Evolutionary conservation across 2,329 filamentous ascomycete species (phyloP).

Genomic region (Colletotrichum kahawae): DNA sequence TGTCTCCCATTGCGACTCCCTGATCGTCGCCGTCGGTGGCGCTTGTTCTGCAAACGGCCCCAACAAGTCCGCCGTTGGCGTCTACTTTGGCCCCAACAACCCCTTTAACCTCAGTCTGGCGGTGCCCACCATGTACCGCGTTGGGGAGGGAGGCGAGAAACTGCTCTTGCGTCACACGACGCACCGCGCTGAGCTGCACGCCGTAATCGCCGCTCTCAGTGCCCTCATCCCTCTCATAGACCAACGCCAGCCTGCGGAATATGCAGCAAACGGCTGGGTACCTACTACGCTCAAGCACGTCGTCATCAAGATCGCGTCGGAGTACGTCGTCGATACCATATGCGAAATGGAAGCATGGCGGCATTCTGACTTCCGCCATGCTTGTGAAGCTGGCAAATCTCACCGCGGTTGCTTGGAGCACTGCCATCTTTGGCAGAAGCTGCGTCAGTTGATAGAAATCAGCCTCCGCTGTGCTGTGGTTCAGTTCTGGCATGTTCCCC

Average conservation of each 20-base stretch:
- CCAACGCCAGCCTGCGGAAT: no score
- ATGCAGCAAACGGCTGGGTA: accelerated
- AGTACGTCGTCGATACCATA: neutral
- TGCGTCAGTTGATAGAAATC: neutral
- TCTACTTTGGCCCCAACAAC: neutral
- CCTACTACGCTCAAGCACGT: neutral
- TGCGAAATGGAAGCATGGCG: neutral
- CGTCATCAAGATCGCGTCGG: neutral
- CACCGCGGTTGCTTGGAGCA: neutral
- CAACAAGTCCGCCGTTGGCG: accelerated
- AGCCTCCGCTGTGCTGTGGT: neutral
- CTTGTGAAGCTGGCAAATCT: neutral
- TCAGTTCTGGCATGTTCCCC: neutral
- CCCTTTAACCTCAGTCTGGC: neutral
- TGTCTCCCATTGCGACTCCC: neutral
- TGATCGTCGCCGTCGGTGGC: neutral
- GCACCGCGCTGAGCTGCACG: neutral
- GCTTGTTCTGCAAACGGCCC: no score
- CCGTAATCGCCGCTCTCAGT: neutral
- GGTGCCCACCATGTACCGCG: accelerated
- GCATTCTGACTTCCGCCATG: no score
- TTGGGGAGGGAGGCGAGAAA: neutral
- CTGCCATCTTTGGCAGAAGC: neutral
- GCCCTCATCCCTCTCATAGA: accelerated
- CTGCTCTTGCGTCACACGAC: accelerated